phyloP scores from a whole-genome alignment of 2,329 filamentous ascomycete genomes.

The Monosporascus sp. region DNA sequence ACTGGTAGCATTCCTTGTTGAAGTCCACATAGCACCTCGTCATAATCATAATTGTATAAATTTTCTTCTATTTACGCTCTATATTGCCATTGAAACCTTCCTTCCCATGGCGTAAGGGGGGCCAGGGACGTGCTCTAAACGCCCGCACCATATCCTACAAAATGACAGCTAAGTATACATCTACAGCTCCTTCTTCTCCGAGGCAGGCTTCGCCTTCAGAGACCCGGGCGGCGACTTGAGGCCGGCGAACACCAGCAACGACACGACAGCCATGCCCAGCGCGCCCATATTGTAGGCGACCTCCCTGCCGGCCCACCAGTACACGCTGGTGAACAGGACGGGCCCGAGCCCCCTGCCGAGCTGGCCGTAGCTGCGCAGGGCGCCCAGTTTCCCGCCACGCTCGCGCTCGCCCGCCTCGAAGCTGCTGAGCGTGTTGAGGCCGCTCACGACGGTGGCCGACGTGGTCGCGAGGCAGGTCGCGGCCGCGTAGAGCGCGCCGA shows the following conservation, averaged over 20 bases:
- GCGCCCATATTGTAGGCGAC: constrained; percentile 79
- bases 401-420: constrained; percentile 80
- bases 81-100: too few species aligned
- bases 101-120: too few species aligned
- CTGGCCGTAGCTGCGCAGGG: constrained; percentile 78
- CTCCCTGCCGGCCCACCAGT: constrained; percentile 96
- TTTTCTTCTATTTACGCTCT: too few species aligned
- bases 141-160: not conserved
- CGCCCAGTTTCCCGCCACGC: constrained; percentile 79
- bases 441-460: constrained; percentile 90
- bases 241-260: constrained; percentile 62
- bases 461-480: constrained; percentile 83
- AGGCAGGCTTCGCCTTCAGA: constrained; percentile 14
- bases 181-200: constrained; percentile 25
- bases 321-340: constrained; percentile 85
- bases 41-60: too few species aligned
- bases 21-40: too few species aligned
- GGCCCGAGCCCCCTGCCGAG: constrained; percentile 82
- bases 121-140: too few species aligned
- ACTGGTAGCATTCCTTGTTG: too few species aligned
- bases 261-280: constrained; percentile 71
- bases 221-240: constrained; percentile 58
- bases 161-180: not conserved
- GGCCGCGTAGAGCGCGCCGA: constrained; percentile 70
- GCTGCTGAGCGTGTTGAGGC: constrained; percentile 84